Base-by-base conservation (phyloP, 768 basidiomycete species). In the Coprinopsis sp. region DNA sequence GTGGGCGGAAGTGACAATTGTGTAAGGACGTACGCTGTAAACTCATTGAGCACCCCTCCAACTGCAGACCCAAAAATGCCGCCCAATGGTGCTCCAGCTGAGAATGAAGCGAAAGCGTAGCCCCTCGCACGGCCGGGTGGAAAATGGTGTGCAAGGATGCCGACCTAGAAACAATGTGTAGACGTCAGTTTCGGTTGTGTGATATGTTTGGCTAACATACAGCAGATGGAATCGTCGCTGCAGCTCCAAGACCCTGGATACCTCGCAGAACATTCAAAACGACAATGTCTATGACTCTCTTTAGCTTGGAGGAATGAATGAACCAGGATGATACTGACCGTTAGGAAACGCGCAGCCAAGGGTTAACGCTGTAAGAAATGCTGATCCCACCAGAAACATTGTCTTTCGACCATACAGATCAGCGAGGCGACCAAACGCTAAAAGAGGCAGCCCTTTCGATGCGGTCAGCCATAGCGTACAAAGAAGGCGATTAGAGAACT, bases 81-180 rank as follows among this genome's bases (percentile, higher is more conserved):
- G 0, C 92, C 92, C 4, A 93, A 58, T 0, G 92, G 91, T 1
- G 86, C 88, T 21, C 93, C 93, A 0, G 90, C 88, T 1, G 84
- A 74, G 53, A 92, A 94, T 0, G 84, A 81, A 0, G 92, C 79
- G 51, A 94, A 95, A 0, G 90, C 92, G 1, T 80, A 63, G 1
- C 87, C 80, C 10, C 92, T 77, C 0, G 81, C 73, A 10, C 69
- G 68, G 1, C 66, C 67, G 1, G 84, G 83, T 3, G 85, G 83
- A 60, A 94, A 95, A 0, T 82, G 69, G 37, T 84, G 75, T 0
- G 92, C 91, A 27, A 95, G 73, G 47, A 90, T 92, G 1, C 92
- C 91, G 1, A 92, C 60, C 81, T 89, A n/a, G n/a, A n/a, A n/a
- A n/a, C n/a, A n/a, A 51, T 23, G 14, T 28, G 37, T 30, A 23